Evolutionary conservation across 345 rosid species (phyloP), one percentile per base, ranked within the genome.

Genomic region (Turritis glabra): DNA sequence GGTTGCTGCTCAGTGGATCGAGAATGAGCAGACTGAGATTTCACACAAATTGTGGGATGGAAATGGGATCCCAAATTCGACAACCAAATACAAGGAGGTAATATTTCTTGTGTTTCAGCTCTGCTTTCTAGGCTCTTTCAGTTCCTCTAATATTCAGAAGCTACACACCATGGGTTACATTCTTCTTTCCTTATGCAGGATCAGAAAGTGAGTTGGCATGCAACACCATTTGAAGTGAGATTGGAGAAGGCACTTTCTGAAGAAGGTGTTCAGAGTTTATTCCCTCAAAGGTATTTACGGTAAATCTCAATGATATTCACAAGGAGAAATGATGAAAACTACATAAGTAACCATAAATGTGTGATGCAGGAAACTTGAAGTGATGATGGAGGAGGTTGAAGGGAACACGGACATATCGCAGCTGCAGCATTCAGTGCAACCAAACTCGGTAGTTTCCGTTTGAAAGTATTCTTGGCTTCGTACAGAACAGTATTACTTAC

Each of bases 131-230:
- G 29, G 32, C 46, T 75, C 37, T 50, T 40, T 27, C 10, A 18
- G 5, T 26, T 51, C 59, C 23, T 29, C 13, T 32, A 1, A 17
- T 61, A 12, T 32, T 25, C 65, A 18, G 44, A 55, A 54, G 55
- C 51, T 43, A 30, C 37, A 67, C 62, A 6, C 22, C 10, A 38
- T 48, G 19, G 10, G 15, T 65, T 48, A 37, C 66, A 60, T 41
- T 43, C 9, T 68, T 26, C 50, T 71, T 67, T 67, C 46, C 64
- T 72, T 44, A 10, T 64, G 74, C 88, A 96, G 99, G 97, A 92
- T 76, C 98, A 96, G 73, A 95, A 89, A 79, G 99, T 92, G 17
- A 89, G 91, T 59, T 95, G 98, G 97, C 99, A 96, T 72, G 99
- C 98, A 11, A 92, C 99, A 14, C 99, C 97, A 67, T 96, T 96